Base-by-base conservation (phyloP, 257 asterid species). In the Nicotiana benthamiana region DNA sequence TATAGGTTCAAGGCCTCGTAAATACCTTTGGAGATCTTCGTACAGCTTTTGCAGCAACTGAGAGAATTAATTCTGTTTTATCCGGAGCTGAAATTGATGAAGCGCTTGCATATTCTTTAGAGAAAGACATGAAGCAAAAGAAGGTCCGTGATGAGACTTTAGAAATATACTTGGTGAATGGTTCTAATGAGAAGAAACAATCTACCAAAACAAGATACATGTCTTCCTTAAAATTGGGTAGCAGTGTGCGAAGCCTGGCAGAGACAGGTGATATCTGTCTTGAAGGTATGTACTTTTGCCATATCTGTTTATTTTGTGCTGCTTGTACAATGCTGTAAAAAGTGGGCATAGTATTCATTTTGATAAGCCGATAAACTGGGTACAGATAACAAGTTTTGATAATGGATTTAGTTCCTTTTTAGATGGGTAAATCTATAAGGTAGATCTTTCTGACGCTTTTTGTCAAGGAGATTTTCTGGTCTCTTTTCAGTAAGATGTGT, bases 1-100 rank as follows among this genome's bases (percentile, higher is more conserved):
- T 86, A 80, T 80, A 95, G 99, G 99, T 95, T 88, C 99, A 95
- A 93, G 99, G 97, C 53, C 89, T 90, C 68, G 98, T 95, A 82
- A 93, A 95, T 92, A 95, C 99, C 43, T 89, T 93, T 83, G 99
- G 97, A 80, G 99, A 93, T 89, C 97, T 95, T 86, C 96, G 99
- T 59, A 97, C 90, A 80, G 99, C 98, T 80, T 90, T 95, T 30
- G 98, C 99, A 80, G 97, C 99, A 80, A 83, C 88, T 61, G 99
- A 91, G 66, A 92, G 99, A 82, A 95, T 95, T 66, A 95, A 95
- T 89, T 88, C 99, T 36, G 92, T 95, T 81, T 84, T 95, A 80
- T 88, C 96, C 70, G 89, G 89, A 65, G 86, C 93, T 79, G 95
- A 92, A 85, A 89, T 92, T 80, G 99, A 95, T 62, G 97, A 92